phyloP scores from a whole-genome alignment of 768 basidiomycete species.

The Phylloporus arenicola region DNA sequence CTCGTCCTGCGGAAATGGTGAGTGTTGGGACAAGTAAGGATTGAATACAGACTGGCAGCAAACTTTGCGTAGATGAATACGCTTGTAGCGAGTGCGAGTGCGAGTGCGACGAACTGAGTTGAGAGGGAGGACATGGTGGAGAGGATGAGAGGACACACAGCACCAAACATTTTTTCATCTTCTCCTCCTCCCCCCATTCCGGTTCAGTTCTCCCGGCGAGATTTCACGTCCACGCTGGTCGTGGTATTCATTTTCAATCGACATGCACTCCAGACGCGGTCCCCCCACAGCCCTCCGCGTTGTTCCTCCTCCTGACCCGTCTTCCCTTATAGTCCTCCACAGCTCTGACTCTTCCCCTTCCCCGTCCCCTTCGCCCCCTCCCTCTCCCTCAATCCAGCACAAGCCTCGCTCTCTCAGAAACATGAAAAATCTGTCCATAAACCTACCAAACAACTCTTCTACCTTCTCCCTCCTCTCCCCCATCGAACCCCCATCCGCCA shows the following conservation, averaged over 20 bases:
- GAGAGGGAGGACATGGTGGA: conserved; percentile 20
- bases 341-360: conserved; percentile 34
- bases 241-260: conserved; percentile 30
- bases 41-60: conserved; percentile 34
- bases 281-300: conserved; percentile 56
- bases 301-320: conserved; percentile 40
- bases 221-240: conserved; percentile 31
- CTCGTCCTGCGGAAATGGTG: conserved; percentile 42
- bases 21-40: not conserved
- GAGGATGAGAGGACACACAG: conserved; percentile 33
- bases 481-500: conserved; percentile 30
- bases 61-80: conserved; percentile 53
- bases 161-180: conserved; percentile 1
- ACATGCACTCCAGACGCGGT: conserved; percentile 44
- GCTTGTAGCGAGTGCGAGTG: conserved; percentile 44
- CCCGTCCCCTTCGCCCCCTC: conserved; percentile 46
- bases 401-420: conserved; percentile 47
- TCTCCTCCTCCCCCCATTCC: conserved; percentile 1
- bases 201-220: conserved; percentile 11
- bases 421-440: conserved; percentile 72
- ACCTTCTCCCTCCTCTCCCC: conserved; percentile 40
- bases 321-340: conserved; percentile 46
- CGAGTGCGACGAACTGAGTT: conserved; percentile 47
- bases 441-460: conserved; percentile 50
- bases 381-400: conserved; percentile 41